phyloP scores from a whole-genome alignment of 2,329 filamentous ascomycete genomes.

The Colletotrichum lindemuthianum region DNA sequence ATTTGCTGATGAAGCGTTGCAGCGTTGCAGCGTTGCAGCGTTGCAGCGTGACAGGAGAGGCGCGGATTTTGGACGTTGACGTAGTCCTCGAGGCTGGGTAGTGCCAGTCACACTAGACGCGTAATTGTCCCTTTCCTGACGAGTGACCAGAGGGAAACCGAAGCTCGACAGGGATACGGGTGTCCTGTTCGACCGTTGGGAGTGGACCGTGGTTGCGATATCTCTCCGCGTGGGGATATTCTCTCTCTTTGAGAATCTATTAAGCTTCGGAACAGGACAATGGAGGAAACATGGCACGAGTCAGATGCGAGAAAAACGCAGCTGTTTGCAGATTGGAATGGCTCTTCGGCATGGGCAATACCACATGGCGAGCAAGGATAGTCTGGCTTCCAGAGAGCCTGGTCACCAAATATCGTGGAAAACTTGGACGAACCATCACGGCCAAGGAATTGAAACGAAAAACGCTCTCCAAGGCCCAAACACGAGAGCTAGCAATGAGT shows the following conservation, averaged over 20 bases:
- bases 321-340: not conserved
- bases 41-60: not conserved
- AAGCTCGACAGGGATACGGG: not conserved
- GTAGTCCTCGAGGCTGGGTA: not conserved
- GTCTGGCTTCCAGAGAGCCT: not conserved
- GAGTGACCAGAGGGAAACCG: not conserved
- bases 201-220: not conserved
- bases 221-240: slow-evolving; percentile 1
- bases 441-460: not conserved
- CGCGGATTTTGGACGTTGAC: slow-evolving; percentile 4
- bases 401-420: not conserved
- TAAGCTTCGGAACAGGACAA: not conserved
- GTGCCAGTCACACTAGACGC: not conserved
- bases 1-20: not conserved
- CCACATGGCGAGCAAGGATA: slow-evolving; percentile 5
- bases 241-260: not conserved
- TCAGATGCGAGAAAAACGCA: not conserved
- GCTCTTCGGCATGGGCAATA: not conserved
- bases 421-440: not conserved
- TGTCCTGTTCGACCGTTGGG: not conserved
- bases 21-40: too few relatives aligned
- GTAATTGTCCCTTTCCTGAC: slow-evolving; percentile 1
- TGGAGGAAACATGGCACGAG: slow-evolving; percentile 4
- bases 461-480: too few relatives aligned
- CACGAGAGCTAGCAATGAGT: too few relatives aligned